Evolutionary conservation across 2,329 filamentous ascomycete genomes (phyloP).

Genomic region (Sporothrix sp.): DNA sequence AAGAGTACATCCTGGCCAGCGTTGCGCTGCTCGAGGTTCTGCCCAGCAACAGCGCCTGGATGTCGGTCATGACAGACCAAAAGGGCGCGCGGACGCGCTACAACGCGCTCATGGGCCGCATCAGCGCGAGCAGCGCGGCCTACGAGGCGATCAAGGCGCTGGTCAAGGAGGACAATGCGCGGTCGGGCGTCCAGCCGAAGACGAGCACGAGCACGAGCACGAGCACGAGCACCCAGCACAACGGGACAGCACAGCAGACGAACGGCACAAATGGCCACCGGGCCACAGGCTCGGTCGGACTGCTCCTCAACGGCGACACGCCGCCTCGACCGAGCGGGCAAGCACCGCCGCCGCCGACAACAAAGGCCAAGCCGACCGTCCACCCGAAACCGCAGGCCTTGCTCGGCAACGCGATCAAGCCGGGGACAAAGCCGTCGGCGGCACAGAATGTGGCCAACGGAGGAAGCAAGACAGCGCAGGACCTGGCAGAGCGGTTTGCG

Average conservation of each 20-base stretch:
- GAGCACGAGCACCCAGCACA: background rate
- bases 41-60: slow-evolving; percentile 65
- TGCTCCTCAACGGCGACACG: background rate
- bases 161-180: slow-evolving; percentile 54
- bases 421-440: slow-evolving; percentile 20
- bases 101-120: slow-evolving; percentile 38
- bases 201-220: background rate
- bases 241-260: background rate
- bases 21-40: slow-evolving; percentile 70
- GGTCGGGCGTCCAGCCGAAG: slow-evolving; percentile 46
- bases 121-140: slow-evolving; percentile 36
- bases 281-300: slow-evolving; percentile 4
- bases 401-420: slow-evolving; percentile 48
- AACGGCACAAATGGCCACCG: slow-evolving; percentile 10
- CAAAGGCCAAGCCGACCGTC: slow-evolving; percentile 36
- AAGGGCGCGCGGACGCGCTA: slow-evolving; percentile 40
- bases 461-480: slow-evolving; percentile 31
- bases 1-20: slow-evolving; percentile 74
- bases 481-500: slow-evolving; percentile 48
- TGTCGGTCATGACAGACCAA: slow-evolving; percentile 48
- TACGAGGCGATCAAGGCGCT: slow-evolving; percentile 50
- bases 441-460: slow-evolving; percentile 18
- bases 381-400: slow-evolving; percentile 60
- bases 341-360: background rate
- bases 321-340: background rate